Conservation (phyloP, 1,284 basidiomycete genomes). For the Puccinia brachypodii region DNA sequence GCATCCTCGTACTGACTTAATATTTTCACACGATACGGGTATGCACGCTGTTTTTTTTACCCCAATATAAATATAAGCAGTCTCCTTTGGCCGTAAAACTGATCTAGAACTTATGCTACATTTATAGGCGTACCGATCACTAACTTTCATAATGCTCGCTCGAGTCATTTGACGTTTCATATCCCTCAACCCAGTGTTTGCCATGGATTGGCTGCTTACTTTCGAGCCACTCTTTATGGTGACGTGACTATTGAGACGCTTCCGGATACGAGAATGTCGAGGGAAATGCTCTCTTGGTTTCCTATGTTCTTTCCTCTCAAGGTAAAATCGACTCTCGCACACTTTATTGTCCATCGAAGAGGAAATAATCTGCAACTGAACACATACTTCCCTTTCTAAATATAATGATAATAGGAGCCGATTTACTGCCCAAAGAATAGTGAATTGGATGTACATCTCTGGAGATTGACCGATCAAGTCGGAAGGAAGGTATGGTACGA, state of each 20-base stretch:
- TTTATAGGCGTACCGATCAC: conserved; percentile 58
- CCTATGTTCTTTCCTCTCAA: conserved; percentile 83
- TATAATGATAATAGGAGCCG: conserved; percentile 67
- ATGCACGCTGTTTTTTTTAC: conserved; percentile 50
- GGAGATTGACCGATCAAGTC: conserved; percentile 77
- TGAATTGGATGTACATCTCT: conserved; percentile 89
- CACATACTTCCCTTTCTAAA: no score
- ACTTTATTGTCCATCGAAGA: not conserved
- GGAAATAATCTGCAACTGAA: no score
- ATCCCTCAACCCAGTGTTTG: conserved; percentile 92
- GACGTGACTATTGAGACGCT: conserved; percentile 90
- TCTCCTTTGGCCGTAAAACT: not conserved
- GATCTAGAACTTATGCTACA: conserved; percentile 56
- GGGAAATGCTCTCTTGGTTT: conserved; percentile 99
- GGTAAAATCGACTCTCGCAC: conserved; percentile 34
- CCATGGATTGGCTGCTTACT: conserved; percentile 97
- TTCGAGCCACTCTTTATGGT: conserved; percentile 89
- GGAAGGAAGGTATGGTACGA: conserved; percentile 93
- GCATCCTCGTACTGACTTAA: conserved; percentile 78
- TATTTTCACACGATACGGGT: conserved; percentile 70
- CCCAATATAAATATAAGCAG: not conserved
- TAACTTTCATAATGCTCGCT: conserved; percentile 59
- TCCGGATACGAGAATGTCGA: conserved; percentile 78
- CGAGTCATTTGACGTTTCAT: conserved; percentile 70
- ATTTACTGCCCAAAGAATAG: conserved; percentile 87